phyloP scores from a whole-genome alignment of 1,139 yeast genomes.

The Suhomyces guaymorum region DNA sequence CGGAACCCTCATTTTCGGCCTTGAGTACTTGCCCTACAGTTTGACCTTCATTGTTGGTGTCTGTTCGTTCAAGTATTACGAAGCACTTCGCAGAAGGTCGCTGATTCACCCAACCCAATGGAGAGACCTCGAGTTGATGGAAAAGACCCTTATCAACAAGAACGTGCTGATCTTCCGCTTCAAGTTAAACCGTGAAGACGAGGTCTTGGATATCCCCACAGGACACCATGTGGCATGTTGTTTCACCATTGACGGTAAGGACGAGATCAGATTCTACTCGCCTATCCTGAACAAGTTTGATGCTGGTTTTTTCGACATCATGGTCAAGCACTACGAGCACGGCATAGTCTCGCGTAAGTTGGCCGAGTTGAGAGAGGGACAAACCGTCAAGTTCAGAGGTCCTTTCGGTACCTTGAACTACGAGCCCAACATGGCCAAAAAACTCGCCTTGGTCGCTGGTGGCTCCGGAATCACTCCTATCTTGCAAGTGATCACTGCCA shows the following conservation, averaged over 20 bases:
- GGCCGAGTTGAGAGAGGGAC: conserved; percentile 64
- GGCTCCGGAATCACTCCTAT: conserved; percentile 84
- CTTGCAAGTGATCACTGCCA: conserved; percentile 63
- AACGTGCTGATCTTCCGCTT: conserved; percentile 75
- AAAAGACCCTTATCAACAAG: conserved; percentile 67
- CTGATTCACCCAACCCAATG: conserved; percentile 55
- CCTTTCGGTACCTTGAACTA: conserved; percentile 75
- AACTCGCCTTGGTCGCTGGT: conserved; percentile 74
- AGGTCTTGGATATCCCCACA: conserved; percentile 63
- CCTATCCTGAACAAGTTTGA: conserved; percentile 74
- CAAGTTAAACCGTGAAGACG: conserved; percentile 59
- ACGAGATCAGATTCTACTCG: conserved; percentile 67
- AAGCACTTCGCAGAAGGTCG: conserved; percentile 50
- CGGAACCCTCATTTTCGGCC: conserved; percentile 60
- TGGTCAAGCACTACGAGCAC: conserved; percentile 70
- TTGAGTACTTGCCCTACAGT: conserved; percentile 51
- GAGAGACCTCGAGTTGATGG: conserved; percentile 66
- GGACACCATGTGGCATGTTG: conserved; percentile 76
- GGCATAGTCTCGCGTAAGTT: conserved; percentile 67
- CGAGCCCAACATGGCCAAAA: conserved; percentile 56
- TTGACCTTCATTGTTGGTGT: conserved; percentile 47
- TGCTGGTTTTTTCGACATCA: conserved; percentile 69
- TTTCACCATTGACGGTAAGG: conserved; percentile 56
- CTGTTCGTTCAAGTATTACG: conserved; percentile 46
- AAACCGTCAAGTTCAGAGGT: conserved; percentile 69